Conservation (phyloP, 2,329 filamentous ascomycete genomes). For the Polytolypa hystricis region DNA sequence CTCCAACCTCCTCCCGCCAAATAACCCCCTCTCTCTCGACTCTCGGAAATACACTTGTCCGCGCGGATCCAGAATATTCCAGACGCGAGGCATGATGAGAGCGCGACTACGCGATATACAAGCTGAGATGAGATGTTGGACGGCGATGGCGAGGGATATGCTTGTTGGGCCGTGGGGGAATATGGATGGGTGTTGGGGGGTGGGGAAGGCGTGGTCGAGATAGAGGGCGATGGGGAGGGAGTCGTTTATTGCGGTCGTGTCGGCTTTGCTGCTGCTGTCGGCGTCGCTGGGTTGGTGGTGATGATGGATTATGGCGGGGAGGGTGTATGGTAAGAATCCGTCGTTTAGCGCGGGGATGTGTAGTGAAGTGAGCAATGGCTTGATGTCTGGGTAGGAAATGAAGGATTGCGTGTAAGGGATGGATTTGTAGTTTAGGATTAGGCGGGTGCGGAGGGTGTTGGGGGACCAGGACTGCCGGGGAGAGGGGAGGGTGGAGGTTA, state of each 20-base stretch:
- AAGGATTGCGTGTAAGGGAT: constrained; percentile 31
- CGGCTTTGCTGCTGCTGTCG: constrained; percentile 1
- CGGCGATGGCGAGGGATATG: constrained; percentile 19
- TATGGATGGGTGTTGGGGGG: constrained; percentile 22
- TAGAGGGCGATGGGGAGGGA: constrained; percentile 27
- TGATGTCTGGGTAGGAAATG: constrained; percentile 31
- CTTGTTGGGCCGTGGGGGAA: constrained; percentile 24
- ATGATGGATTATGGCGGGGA: constrained; percentile 30
- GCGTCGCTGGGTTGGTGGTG: constrained; percentile 13
- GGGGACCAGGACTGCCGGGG: constrained; percentile 19
- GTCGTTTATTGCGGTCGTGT: constrained; percentile 20
- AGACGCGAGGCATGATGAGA: constrained; percentile 26
- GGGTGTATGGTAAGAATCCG: constrained; percentile 20
- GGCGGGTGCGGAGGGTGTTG: constrained; percentile 29
- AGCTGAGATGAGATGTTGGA: constrained; percentile 12
- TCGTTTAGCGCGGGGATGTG: constrained; percentile 7
- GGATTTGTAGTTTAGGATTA: constrained; percentile 32
- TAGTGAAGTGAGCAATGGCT: constrained; percentile 22
- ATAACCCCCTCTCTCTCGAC: constrained; percentile 23
- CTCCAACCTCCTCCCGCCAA: constrained; percentile 23
- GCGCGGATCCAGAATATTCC: constrained; percentile 23
- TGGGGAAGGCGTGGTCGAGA: constrained; percentile 27
- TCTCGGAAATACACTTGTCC: constrained; percentile 27
- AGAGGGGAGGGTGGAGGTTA: constrained; percentile 7
- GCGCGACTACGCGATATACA: constrained; percentile 12